phyloP scores from a whole-genome alignment of 352 stramenopile genomes.

The Elongisporangium anandrum region DNA sequence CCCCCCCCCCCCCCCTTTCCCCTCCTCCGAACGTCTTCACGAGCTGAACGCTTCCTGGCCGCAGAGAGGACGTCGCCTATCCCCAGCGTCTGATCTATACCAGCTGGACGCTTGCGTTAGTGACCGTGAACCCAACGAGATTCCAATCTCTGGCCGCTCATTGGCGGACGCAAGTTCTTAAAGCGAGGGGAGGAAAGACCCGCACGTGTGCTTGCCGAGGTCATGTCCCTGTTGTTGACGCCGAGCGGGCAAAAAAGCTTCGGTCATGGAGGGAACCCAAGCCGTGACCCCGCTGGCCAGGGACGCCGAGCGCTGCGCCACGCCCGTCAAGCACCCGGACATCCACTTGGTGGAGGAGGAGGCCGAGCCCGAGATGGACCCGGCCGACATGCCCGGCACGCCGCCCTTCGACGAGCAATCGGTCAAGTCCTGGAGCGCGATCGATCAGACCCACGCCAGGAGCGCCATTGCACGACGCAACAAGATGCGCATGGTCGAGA shows the following conservation, averaged over 20 bases:
- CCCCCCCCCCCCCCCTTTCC: background rate
- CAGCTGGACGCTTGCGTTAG: background rate
- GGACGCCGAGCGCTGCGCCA: background rate
- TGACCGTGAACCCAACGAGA: background rate
- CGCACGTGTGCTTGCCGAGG: background rate
- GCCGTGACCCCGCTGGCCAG: background rate
- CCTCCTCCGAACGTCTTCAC: background rate
- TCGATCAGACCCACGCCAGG: slow-evolving; percentile 1
- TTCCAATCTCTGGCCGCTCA: background rate
- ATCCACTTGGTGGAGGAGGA: slow-evolving; percentile 1
- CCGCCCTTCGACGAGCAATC: slow-evolving; percentile 42
- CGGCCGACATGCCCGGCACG: slow-evolving; percentile 52
- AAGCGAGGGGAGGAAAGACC: background rate
- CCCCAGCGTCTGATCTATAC: background rate
- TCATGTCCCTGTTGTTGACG: background rate
- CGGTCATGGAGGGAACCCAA: background rate
- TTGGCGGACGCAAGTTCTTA: background rate
- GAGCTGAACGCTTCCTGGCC: background rate
- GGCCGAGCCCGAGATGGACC: slow-evolving; percentile 20
- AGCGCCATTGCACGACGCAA: slow-evolving; percentile 2
- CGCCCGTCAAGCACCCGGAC: background rate
- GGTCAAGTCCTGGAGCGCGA: slow-evolving; percentile 25
- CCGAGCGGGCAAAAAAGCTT: background rate
- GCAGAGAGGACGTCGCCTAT: background rate
- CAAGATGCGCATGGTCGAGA: slow-evolving; percentile 10